Evolutionary conservation across 1,139 yeast genomes (phyloP).

Genomic region (Nakaseomyces sp.): DNA sequence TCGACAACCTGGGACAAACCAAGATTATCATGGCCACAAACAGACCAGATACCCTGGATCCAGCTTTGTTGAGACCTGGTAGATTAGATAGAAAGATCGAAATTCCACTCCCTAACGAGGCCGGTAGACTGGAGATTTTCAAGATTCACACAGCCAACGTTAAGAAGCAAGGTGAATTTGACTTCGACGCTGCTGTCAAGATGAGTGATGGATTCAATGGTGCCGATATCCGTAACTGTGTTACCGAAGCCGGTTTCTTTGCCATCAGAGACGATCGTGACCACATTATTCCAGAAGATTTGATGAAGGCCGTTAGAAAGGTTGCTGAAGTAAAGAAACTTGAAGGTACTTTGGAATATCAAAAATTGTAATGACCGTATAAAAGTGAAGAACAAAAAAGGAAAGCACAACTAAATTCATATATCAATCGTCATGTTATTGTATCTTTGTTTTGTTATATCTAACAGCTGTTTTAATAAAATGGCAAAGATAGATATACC

Average conservation of each 20-base stretch:
- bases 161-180: slow-evolving; percentile 89
- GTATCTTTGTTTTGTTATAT: no score
- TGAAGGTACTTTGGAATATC: slow-evolving; percentile 93
- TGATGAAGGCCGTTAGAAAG: slow-evolving; percentile 97
- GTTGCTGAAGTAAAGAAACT: slow-evolving; percentile 95
- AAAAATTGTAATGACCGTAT: slow-evolving; percentile 49
- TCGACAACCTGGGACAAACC: slow-evolving; percentile 93
- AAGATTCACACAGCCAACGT: slow-evolving; percentile 88
- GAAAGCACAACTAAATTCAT: no score
- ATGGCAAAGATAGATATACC: no score
- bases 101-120: slow-evolving; percentile 93
- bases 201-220: slow-evolving; percentile 99
- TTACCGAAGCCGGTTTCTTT: slow-evolving; percentile 98
- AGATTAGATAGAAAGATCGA: slow-evolving; percentile 96
- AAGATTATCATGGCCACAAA: slow-evolving; percentile 99
- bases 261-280: slow-evolving; percentile 98
- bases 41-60: slow-evolving; percentile 97
- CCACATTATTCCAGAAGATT: slow-evolving; percentile 82
- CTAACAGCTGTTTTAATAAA: no score
- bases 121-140: slow-evolving; percentile 88
- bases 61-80: slow-evolving; percentile 98
- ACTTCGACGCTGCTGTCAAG: slow-evolving; percentile 92
- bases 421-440: no score
- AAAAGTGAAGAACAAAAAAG: no score
- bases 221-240: slow-evolving; percentile 94